Evolutionary conservation across 1,284 basidiomycete species (phyloP).

Genomic region (Rhodotorula sp.): DNA sequence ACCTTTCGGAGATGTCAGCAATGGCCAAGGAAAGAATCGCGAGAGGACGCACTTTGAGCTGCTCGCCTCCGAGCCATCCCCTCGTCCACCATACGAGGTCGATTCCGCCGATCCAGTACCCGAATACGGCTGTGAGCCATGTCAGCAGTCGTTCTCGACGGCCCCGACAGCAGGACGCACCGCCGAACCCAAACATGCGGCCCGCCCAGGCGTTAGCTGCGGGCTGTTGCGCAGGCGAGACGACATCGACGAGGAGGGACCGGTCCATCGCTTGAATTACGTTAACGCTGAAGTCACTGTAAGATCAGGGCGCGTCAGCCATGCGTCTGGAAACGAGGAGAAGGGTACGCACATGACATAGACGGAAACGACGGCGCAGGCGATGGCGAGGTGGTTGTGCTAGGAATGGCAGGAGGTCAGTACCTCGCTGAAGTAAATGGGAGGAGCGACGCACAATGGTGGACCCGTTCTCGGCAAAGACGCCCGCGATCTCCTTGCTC

Average conservation of each 20-base stretch:
- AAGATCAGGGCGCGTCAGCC: background rate
- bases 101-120: slow-evolving; percentile 44
- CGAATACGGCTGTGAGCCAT: slow-evolving; percentile 36
- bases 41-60: slow-evolving; percentile 60
- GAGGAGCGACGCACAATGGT: slow-evolving; percentile 19
- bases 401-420: slow-evolving; percentile 44
- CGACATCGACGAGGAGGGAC: slow-evolving; percentile 68
- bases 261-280: slow-evolving; percentile 85
- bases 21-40: too few species aligned
- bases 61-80: slow-evolving; percentile 67
- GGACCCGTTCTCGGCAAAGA: slow-evolving; percentile 31
- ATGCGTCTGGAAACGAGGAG: background rate
- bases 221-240: slow-evolving; percentile 69
- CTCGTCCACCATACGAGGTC: slow-evolving; percentile 39
- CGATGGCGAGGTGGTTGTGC: slow-evolving; percentile 69
- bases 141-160: background rate
- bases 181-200: slow-evolving; percentile 63
- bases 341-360: slow-evolving; percentile 62
- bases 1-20: too few species aligned
- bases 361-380: slow-evolving; percentile 79
- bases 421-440: background rate
- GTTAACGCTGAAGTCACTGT: slow-evolving; percentile 83
- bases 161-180: background rate
- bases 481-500: slow-evolving; percentile 46
- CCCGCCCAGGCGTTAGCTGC: slow-evolving; percentile 94